Base-by-base conservation (phyloP, 2,329 filamentous ascomycete species). In the Aspergillus sp. region DNA sequence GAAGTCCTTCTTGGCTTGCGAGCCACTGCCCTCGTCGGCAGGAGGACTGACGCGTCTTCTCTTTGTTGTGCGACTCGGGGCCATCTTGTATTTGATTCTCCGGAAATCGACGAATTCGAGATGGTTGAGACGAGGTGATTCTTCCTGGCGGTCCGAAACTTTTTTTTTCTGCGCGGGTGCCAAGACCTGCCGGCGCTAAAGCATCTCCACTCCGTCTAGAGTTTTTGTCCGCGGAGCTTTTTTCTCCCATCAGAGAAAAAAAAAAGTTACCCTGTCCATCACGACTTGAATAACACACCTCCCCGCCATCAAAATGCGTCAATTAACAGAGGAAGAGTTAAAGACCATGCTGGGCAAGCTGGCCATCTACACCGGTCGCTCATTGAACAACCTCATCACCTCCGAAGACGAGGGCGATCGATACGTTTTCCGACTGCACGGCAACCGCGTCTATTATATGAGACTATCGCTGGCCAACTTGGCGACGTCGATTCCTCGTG, bases 391-490 rank as follows among this genome's bases (percentile, higher is more conserved):
- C 77, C 85, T 97, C 67, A 92, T 94, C 69, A 86, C 88, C 52
- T 89, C 90, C 10, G 85, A 84, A 69, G 85, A 87, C 63, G 82
- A 84, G 31, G 71, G 90, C 77, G 91, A 95, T 76, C 88, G 91
- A 71, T 89, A 91, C 77, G 91, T 96, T 63, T 96, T 97, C 77
- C 89, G 92, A 57, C 82, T 96, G 56, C 88, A 94, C 74, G 87
- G 90, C 67, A 87, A 87, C 70, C 87, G 93, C 64, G 91, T 96
- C 66, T 98, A 96, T 84, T 98, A 98, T 72, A 90, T 97, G 47
- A 88, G 90, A 62, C 87, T 96, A 64, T 92, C 90, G 1, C 85
- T 98, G 60, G 93, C 94, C 62, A 98, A 98, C 77, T 82, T 98
- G 45, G 93, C 95, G 32, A 96, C 91, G 4, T 92, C 90, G 22